Evolutionary conservation across 2,329 filamentous ascomycete genomes (phyloP).

Genomic region (Colletotrichum limetticola): DNA sequence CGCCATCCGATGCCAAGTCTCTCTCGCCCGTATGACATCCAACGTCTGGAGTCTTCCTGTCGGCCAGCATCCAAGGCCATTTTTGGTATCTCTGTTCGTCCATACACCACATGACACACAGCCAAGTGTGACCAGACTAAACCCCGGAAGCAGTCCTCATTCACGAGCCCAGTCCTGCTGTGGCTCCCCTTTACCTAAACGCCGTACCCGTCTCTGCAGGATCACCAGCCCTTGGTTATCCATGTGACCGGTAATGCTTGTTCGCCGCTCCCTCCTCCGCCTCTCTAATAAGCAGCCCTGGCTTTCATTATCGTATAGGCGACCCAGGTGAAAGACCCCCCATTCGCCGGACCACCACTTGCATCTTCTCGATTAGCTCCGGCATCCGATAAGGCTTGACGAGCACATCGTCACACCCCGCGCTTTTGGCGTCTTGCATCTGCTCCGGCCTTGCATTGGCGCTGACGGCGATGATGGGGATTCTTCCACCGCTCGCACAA

Average conservation of each 20-base stretch:
- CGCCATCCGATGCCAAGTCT: conserved; percentile 8
- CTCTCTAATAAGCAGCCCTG: not conserved
- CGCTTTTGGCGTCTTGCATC: conserved; percentile 59
- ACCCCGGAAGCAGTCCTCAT: conserved; percentile 14
- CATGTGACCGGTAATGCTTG: conserved; percentile 2
- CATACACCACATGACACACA: conserved; percentile 4
- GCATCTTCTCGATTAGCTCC: conserved; percentile 70
- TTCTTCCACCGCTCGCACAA: conserved; percentile 55
- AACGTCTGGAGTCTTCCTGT: not conserved
- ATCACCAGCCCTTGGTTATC: conserved; percentile 22
- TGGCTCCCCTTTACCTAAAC: conserved; percentile 18
- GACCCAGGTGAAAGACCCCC: conserved; percentile 29
- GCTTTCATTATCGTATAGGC: conserved; percentile 11
- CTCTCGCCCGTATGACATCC: conserved; percentile 8
- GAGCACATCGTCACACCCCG: conserved; percentile 72
- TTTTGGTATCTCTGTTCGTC: conserved; percentile 17
- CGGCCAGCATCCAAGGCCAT: conserved; percentile 2
- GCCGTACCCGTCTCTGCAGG: conserved; percentile 20
- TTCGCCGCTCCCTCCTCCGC: not conserved
- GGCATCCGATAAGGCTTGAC: conserved; percentile 78
- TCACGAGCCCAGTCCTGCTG: conserved; percentile 29
- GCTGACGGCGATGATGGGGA: conserved; percentile 74
- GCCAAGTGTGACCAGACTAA: conserved; percentile 3
- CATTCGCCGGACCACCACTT: conserved; percentile 54
- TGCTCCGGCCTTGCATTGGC: conserved; percentile 76